Base-by-base conservation (phyloP, 768 basidiomycete genomes). In the Leccinum boreale region DNA sequence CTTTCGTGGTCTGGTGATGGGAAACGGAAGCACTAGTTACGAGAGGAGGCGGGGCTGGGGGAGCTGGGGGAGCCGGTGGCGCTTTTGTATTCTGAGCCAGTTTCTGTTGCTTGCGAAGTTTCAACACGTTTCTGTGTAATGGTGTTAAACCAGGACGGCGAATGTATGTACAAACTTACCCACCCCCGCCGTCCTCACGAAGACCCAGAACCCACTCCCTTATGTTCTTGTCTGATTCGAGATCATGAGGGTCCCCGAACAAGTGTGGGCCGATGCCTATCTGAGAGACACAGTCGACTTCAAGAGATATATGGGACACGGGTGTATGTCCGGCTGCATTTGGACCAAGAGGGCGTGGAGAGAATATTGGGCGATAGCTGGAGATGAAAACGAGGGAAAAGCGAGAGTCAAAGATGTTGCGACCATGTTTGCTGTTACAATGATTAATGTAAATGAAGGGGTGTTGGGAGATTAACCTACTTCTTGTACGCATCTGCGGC, bases 201-300 rank as follows among this genome's bases (percentile, higher is more conserved):
- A 89, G 70, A n/a, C 84, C 86, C 8, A 77, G 64, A 17, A 78
- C 71, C 88, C 87, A 90, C 50, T 73, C 68, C 4, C 62, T 63
- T 23, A 90, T 63, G 28, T 79, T 61, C 8, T 15, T 14, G 12
- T 47, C 46, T 21, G 46, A 47, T 15, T 47, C 46, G 15, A 47
- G 21, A 82, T 78, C 73, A 54, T 72, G 70, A 3, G 87, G 87
- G 28, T 70, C 42, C n/a, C 42, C n/a, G 10, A 44, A 85, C 33
- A 69, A 65, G 4, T 74, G 72, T 3, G 72, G 75, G 23, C 74
- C 68, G 17, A 73, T 68, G 7, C 83, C 86, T 11, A 82, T 57
- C 0, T 77, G 57, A 1, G 71, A 62, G 19, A 88, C 67, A 15
- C 61, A 60, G 29, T 73, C 69, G 39, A 87, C 81, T 50, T 85